phyloP scores from a whole-genome alignment of 257 asterid genomes.

The Plantago ovata region DNA sequence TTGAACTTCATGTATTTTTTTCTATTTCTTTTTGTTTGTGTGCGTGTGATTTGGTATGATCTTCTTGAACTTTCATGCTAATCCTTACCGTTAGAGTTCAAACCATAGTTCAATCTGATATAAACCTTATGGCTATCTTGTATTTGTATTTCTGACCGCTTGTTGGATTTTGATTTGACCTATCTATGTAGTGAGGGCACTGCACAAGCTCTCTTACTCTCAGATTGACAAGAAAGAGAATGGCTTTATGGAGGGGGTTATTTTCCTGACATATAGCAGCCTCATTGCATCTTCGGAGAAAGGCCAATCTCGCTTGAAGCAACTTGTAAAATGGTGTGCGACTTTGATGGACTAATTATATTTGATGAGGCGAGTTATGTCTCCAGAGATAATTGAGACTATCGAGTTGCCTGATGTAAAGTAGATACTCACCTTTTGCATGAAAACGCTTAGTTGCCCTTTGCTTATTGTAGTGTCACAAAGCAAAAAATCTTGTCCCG shows the following conservation, averaged over 20 bases:
- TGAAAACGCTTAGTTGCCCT: constrained; percentile 21
- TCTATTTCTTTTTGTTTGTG: no score
- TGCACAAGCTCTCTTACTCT: constrained; percentile 97
- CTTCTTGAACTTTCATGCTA: no score
- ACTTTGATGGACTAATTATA: constrained; percentile 77
- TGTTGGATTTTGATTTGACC: constrained; percentile 19
- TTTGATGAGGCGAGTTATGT: constrained; percentile 79
- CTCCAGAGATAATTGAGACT: neutral
- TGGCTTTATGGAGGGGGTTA: constrained; percentile 87
- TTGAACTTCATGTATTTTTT: no score
- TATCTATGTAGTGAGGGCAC: constrained; percentile 77
- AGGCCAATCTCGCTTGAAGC: constrained; percentile 91
- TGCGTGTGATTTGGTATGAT: no score
- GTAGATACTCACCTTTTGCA: constrained; percentile 7
- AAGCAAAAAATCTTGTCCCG: constrained; percentile 97
- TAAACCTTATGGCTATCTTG: no score
- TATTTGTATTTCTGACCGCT: constrained; percentile 22
- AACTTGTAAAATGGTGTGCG: constrained; percentile 94
- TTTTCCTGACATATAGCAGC: constrained; percentile 95
- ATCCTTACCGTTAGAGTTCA: no score
- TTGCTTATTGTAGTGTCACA: constrained; percentile 70
- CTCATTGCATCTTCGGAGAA: constrained; percentile 98
- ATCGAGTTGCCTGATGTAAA: constrained; percentile 19
- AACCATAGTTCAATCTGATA: no score
- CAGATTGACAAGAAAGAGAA: constrained; percentile 79